Evolutionary conservation across 257 asterid genomes (phyloP).

Genomic region (Capsicum rhomboideum): DNA sequence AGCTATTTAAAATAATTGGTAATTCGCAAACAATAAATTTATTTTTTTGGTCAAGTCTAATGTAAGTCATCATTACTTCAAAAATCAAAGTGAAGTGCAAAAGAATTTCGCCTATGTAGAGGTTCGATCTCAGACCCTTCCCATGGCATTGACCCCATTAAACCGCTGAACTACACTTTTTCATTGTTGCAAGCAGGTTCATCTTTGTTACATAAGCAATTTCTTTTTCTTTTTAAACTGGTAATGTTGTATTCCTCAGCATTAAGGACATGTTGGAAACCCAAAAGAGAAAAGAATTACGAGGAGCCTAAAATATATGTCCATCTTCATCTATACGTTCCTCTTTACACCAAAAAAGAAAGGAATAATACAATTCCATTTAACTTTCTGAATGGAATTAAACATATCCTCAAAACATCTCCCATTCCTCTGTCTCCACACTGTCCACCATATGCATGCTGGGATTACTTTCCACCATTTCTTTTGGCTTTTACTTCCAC

Average conservation of each 20-base stretch:
- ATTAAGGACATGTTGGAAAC: constrained; percentile 1
- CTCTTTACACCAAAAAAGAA: neutral
- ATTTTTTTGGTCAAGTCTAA: too few relatives aligned
- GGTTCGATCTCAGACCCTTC: too few relatives aligned
- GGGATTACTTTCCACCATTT: neutral
- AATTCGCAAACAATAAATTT: too few relatives aligned
- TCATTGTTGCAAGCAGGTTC: too few relatives aligned
- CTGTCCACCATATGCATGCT: neutral
- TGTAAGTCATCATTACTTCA: too few relatives aligned
- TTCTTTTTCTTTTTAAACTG: neutral
- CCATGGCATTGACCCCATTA: too few relatives aligned
- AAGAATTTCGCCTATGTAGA: too few relatives aligned
- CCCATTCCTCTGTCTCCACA: neutral
- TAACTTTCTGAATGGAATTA: neutral
- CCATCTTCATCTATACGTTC: neutral
- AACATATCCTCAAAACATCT: neutral
- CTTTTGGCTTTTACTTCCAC: neutral
- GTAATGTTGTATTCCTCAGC: neutral
- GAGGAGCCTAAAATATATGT: neutral
- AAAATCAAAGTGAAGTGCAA: too few relatives aligned
- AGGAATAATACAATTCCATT: neutral
- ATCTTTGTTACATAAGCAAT: too few relatives aligned
- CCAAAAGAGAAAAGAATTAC: neutral
- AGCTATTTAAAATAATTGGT: too few relatives aligned
- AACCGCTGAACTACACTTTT: too few relatives aligned